Percentiles rank a stretch among this genome's conserved stretches.
These are phyloP conservation scores for Excoecaria cochinchinensis DNA, from an alignment of 345 rosid genomes.

Conservation along the genomic window DNA sequence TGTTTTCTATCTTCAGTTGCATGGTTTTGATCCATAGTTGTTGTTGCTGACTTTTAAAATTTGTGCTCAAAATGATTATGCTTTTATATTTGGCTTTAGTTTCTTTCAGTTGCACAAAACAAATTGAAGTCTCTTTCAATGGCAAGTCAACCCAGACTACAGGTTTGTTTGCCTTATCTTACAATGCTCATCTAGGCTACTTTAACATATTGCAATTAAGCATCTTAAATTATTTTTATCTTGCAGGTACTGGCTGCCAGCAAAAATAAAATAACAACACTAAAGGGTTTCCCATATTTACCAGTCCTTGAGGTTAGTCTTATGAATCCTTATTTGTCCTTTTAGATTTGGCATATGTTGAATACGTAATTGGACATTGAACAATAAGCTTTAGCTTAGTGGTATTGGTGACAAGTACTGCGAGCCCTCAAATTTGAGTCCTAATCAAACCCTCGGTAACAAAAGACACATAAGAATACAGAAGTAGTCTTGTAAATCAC, in stretches of 20 bases:
- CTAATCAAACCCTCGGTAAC: no score
- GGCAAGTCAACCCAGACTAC: constrained; percentile 98
- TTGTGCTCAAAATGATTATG: constrained; percentile 1
- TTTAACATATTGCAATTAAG: not conserved
- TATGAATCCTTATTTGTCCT: not conserved
- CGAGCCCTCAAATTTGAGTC: no score
- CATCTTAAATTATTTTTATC: constrained; percentile 10
- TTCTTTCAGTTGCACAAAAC: constrained; percentile 97
- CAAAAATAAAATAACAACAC: constrained; percentile 86
- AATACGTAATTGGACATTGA: not conserved
- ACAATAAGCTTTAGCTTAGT: no score
- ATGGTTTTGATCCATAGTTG: constrained; percentile 3
- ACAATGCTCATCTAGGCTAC: constrained; percentile 8
- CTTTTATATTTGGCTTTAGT: constrained; percentile 42
- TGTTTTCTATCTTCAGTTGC: constrained; percentile 9
- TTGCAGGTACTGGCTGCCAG: constrained; percentile 94
- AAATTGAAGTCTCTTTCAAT: constrained; percentile 89
- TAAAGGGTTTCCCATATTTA: constrained; percentile 85
- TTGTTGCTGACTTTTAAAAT: not conserved
- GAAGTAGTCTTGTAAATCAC: not conserved
- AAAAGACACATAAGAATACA: not conserved
- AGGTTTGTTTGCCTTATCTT: constrained; percentile 49
- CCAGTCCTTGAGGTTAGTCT: constrained; percentile 84
- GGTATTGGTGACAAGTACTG: no score
- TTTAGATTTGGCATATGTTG: not conserved